Base-by-base conservation (phyloP, 805 yeast genomes). In the Candida lessepsii region DNA sequence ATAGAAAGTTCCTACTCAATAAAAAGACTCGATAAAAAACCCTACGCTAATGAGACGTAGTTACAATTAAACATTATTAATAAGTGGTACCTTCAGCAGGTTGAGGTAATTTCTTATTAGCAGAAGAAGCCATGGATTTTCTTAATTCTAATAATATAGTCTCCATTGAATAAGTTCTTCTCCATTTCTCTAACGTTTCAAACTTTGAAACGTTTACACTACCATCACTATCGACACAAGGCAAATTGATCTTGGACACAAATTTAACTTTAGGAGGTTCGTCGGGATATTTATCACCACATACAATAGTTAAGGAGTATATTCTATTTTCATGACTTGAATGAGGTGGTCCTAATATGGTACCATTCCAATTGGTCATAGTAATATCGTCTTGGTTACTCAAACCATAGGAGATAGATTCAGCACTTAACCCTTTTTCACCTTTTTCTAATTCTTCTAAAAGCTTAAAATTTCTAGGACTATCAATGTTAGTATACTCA, bases 391-490 rank as follows among this genome's bases (percentile, higher is more conserved):
- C 96, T 47, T 84, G 81, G 54, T 87, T 91, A 17, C 87, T 81
- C 34, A 93, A 74, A 0, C 99, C 99, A 56, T 93, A 88, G 16
- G 98, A 91, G 60, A 96, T 90, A 11, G 96, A 86, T 62, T 93
- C 98, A 18, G 97, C 93, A 15, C 98, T 97, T 35, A 86, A 71
- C 15, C 99, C 99, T 62, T 93, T 93, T 60, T 93, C 99, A 35
- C 99, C 99, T 56, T 91, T 91, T 63, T 95, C 99, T 50, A 93
- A 74, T 67, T 93, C 99, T 66, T 93, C 99, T 47, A 93, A 75
- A 24, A 93, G 78, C 59, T 95, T 86, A 66, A 93, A 93, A 61
- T 87, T 90, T 65, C 99, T 81, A 51, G 99, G 99, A 29, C 86
- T 80, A 48, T 3, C 11, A 6, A 26, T 18, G 41, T 38, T 38